Conservation (phyloP, 2,329 filamentous ascomycete species). For the Thielaviopsis cerberus region DNA sequence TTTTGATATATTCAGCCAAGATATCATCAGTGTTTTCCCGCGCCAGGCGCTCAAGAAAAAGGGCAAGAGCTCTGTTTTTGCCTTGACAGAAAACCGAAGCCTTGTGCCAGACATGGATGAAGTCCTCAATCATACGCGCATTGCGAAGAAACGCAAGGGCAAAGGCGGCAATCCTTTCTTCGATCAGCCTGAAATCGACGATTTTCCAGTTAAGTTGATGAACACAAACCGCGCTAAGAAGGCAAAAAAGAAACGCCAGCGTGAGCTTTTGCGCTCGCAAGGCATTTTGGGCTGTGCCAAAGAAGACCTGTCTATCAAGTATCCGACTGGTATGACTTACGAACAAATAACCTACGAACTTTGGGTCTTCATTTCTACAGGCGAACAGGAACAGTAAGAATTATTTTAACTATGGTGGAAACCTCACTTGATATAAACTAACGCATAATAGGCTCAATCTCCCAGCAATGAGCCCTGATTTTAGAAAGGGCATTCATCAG, state of each 20-base stretch:
- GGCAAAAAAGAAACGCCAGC: constrained; percentile 47
- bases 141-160: constrained; percentile 36
- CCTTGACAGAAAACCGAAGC: neutral
- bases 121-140: constrained; percentile 17
- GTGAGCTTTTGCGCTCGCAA: constrained; percentile 47
- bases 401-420: too few relatives aligned
- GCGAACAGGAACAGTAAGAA: constrained; percentile 40
- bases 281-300: constrained; percentile 41
- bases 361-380: constrained; percentile 45
- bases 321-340: constrained; percentile 8
- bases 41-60: neutral
- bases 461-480: constrained; percentile 65
- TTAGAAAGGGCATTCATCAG: constrained; percentile 64
- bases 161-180: constrained; percentile 4
- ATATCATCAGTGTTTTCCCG: constrained; percentile 7
- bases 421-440: neutral
- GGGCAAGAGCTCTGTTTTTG: neutral
- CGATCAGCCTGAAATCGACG: constrained; percentile 46
- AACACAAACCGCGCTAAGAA: constrained; percentile 54
- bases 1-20: neutral
- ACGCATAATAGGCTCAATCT: constrained; percentile 40
- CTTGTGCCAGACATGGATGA: neutral
- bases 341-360: constrained; percentile 57
- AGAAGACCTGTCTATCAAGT: constrained; percentile 42
- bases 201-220: constrained; percentile 39